These are phyloP conservation scores for Podaxis sp. DNA, from an alignment of 768 basidiomycete genomes.

Conservation along the genomic window DNA sequence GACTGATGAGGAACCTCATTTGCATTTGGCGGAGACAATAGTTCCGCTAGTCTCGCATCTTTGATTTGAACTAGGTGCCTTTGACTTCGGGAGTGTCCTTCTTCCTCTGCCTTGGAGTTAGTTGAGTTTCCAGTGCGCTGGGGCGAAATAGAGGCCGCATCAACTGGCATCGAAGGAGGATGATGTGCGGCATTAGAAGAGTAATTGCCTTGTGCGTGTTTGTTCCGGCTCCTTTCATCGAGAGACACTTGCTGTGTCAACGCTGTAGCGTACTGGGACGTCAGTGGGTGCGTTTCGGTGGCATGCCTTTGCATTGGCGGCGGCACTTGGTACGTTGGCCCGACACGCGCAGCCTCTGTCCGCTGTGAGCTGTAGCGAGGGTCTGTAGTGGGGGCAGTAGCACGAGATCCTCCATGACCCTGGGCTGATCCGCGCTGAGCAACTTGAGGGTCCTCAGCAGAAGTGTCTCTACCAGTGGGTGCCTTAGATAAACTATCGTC, in stretches of 20 bases:
- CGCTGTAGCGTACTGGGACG: not conserved
- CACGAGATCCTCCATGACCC: not conserved
- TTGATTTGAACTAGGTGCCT: not conserved
- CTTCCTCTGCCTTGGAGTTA: conserved; percentile 1
- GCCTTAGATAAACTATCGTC: not conserved
- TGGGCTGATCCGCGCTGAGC: not conserved
- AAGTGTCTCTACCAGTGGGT: not conserved
- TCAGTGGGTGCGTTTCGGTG: not conserved
- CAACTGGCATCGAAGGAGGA: not conserved
- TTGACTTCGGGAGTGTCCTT: not conserved
- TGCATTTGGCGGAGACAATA: not conserved
- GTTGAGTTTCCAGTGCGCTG: conserved; percentile 6
- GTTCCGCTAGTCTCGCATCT: conserved; percentile 8
- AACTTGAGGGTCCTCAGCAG: not conserved
- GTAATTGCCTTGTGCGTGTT: not conserved
- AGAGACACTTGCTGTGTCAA: not conserved
- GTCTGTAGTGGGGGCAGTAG: not conserved
- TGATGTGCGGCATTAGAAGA: not conserved
- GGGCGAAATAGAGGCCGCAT: conserved; percentile 6
- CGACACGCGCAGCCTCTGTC: not conserved
- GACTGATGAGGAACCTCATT: conserved; percentile 5
- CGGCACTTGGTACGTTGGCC: not conserved
- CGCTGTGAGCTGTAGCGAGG: not conserved
- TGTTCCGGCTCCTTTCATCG: conserved; percentile 4
- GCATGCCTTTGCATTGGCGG: not conserved